Evolutionary conservation across 2,329 filamentous ascomycete genomes (phyloP).

Genomic region (Fusarium pseudoanthophilum): DNA sequence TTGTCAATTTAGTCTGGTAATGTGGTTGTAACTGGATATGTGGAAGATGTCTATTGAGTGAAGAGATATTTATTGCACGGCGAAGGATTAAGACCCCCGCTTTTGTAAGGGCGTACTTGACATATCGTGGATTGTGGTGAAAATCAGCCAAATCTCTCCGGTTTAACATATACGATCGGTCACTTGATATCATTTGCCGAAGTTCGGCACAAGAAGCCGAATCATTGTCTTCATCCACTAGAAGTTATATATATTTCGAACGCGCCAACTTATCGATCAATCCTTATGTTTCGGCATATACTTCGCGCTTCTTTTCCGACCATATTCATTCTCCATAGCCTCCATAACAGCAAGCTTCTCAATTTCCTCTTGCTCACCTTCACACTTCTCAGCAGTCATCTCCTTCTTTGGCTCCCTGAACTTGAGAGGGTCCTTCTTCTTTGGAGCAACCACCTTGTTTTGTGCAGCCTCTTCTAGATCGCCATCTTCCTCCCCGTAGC

Average conservation of each 20-base stretch:
- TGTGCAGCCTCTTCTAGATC: neutral
- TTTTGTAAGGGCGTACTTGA: neutral
- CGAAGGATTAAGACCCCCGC: neutral
- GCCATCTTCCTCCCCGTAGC: fast-evolving
- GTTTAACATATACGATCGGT: neutral
- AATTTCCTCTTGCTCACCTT: neutral
- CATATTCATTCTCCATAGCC: neutral
- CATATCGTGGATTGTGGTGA: fast-evolving
- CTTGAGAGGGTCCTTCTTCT: neutral
- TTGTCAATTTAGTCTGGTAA: fast-evolving
- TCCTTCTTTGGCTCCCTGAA: slow-evolving; percentile 2
- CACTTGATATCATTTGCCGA: neutral
- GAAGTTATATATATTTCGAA: fast-evolving
- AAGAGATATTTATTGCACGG: neutral
- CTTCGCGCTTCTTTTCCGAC: slow-evolving; percentile 7
- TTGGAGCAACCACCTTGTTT: fast-evolving
- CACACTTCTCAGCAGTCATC: fast-evolving
- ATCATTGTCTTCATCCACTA: fast-evolving
- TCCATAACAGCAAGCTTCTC: neutral
- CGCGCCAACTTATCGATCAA: neutral
- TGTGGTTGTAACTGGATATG: fast-evolving
- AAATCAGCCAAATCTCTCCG: neutral
- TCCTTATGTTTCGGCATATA: neutral
- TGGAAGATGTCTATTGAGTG: fast-evolving
- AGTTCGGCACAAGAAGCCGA: neutral